Conservation (phyloP, 2,329 filamentous ascomycete species). For the Metarhizium guizhouense region DNA sequence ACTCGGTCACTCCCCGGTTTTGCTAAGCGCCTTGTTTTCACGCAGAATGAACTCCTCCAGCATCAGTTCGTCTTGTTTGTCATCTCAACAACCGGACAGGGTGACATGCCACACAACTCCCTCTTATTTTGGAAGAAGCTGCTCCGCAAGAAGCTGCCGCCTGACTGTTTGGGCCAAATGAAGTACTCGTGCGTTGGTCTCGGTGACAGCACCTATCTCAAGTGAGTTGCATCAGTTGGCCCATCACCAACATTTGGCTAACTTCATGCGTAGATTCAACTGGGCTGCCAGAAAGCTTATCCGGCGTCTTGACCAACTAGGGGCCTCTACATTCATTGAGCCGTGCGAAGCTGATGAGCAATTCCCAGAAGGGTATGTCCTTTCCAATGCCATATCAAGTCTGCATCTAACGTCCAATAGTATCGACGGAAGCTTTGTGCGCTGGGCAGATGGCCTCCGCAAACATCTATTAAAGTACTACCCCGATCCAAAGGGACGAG, state of each 20-base stretch:
- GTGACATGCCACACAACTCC: conserved; percentile 81
- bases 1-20: background rate
- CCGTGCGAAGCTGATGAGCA: conserved; percentile 88
- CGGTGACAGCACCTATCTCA: conserved; percentile 89
- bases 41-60: conserved; percentile 40
- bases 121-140: conserved; percentile 77
- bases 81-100: conserved; percentile 88
- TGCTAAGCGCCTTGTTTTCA: background rate
- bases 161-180: conserved; percentile 58
- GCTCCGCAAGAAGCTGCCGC: conserved; percentile 66
- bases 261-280: conserved; percentile 59
- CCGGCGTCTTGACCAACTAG: conserved; percentile 75
- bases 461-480: conserved; percentile 56
- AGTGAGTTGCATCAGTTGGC: conserved; percentile 41
- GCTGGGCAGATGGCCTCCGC: conserved; percentile 64
- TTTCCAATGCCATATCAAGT: too few relatives aligned
- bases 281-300: conserved; percentile 85
- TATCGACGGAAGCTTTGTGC: conserved; percentile 71
- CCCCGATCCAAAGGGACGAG: conserved; percentile 57
- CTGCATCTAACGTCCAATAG: conserved; percentile 31
- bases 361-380: conserved; percentile 76
- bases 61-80: conserved; percentile 64
- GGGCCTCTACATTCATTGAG: conserved; percentile 66
- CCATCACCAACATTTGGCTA: background rate
- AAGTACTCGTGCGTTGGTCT: conserved; percentile 82